A percentile compares a stretch with the other conserved stretches of the same genome.
Conservation (phyloP, 305 asterid species). For the Plantago lanceolata region DNA sequence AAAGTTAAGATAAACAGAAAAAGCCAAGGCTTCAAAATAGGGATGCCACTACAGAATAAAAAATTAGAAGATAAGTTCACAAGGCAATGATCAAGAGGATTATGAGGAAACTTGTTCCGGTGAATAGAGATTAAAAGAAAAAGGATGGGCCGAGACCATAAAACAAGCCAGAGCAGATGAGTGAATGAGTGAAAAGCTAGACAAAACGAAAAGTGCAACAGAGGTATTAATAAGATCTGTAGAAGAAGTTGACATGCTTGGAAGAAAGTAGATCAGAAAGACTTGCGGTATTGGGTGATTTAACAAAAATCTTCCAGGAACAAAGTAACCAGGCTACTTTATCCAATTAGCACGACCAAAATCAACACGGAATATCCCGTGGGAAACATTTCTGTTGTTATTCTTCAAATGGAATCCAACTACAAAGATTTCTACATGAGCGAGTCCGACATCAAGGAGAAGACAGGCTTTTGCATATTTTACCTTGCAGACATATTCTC, state of each 20-base stretch:
- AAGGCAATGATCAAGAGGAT: background rate
- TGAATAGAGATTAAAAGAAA: background rate
- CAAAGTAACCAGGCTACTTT: constrained; percentile 24
- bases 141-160: constrained; percentile 14
- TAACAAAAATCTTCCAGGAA: constrained; percentile 19
- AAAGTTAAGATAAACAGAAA: constrained; percentile 12
- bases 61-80: constrained; percentile 15
- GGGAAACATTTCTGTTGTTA: constrained; percentile 19
- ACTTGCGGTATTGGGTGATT: constrained; percentile 17
- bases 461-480: constrained; percentile 46
- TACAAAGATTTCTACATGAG: constrained; percentile 20
- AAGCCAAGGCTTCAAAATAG: constrained; percentile 15
- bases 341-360: constrained; percentile 25
- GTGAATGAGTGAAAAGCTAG: constrained; percentile 6
- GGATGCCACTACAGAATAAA: constrained; percentile 9
- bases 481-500: constrained; percentile 98
- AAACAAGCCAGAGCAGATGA: constrained; percentile 19
- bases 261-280: constrained; percentile 20
- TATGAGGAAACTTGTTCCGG: background rate
- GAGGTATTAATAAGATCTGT: constrained; percentile 24
- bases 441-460: constrained; percentile 39
- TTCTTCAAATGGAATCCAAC: constrained; percentile 26
- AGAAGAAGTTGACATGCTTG: constrained; percentile 18
- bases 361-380: constrained; percentile 20
- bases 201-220: constrained; percentile 21